phyloP scores from a whole-genome alignment of 164 flowering plant genomes.

The Litsea cubeba region DNA sequence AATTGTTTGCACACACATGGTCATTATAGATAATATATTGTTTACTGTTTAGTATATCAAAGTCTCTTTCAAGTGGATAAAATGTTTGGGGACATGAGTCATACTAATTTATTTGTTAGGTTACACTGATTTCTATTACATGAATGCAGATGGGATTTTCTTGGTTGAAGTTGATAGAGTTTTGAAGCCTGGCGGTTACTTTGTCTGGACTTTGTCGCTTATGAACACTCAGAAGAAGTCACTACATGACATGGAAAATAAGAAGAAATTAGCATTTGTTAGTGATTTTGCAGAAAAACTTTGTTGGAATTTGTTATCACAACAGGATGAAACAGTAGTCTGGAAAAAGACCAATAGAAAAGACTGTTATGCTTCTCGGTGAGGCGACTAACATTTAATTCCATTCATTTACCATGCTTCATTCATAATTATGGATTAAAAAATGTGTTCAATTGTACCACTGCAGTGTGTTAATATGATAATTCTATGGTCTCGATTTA shows the following conservation, averaged over 20 bases:
- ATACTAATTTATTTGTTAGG: not conserved
- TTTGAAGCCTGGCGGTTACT: constrained; percentile 94
- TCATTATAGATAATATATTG: not conserved
- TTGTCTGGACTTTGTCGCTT: constrained; percentile 95
- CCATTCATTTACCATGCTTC: not conserved
- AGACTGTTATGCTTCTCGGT: constrained; percentile 73
- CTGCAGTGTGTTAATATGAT: not conserved
- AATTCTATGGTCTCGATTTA: constrained; percentile 6
- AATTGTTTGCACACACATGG: not conserved
- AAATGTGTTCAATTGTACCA: not conserved
- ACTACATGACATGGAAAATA: constrained; percentile 53
- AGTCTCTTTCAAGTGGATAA: not conserved
- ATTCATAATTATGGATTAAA: not conserved
- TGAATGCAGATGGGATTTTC: constrained; percentile 67
- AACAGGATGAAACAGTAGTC: constrained; percentile 93
- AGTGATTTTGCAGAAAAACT: constrained; percentile 53
- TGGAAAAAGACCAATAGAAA: constrained; percentile 84
- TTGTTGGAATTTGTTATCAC: constrained; percentile 88
- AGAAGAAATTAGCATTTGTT: constrained; percentile 62
- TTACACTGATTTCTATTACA: constrained; percentile 1
- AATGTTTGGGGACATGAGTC: not conserved
- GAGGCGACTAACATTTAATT: constrained; percentile 12
- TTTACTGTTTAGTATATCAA: not conserved
- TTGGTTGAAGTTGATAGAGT: constrained; percentile 90
- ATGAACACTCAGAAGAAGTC: constrained; percentile 47